Evolutionary conservation across 495 filamentous ascomycete genomes (phyloP), one percentile per base, ranked within the genome.

Genomic region (Penicillium herquei): DNA sequence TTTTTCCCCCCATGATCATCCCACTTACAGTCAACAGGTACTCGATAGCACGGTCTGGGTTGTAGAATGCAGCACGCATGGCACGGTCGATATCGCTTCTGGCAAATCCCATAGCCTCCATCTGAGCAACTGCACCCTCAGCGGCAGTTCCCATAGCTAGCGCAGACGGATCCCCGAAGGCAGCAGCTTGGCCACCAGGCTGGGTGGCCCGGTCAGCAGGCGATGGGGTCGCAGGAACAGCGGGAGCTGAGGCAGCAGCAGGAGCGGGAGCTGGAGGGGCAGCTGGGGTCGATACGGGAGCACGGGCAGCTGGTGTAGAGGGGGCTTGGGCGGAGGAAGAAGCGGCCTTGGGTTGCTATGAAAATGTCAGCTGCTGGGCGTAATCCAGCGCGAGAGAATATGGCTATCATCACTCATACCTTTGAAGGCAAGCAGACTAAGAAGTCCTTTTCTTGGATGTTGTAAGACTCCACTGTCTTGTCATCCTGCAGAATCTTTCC

Each of bases 371-470:
- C 37, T 26, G 21, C 21, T 26, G 21, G 21, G 21, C 4, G 21
- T 4, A 26, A 4, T n/a, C 3, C 14, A n/a, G n/a, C 17, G 7
- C 34, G 14, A 35, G 5, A 31, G 40, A 13, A 33, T 0, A 26
- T 12, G 9, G 48, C 16, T 11, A n/a, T 10, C 14, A 33, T 30
- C 26, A 7, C n/a, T 9, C 34, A 58, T 82, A 96, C 93, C 89
- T 98, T 97, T 55, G 86, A 87, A 42, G 94, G 84, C 83, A 98
- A 94, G 73, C 94, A 98, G 41, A 98, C 95, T 62, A 98, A 87
- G 70, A 96, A 98, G 21, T 94, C 94, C 82, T 98, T 98, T 82
- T 98, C 94, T 75, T 98, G 93, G 55, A 98, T 96, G 75, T 88
- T 95, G 78, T 96, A 97, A 6, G 88, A 89, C 69, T 92, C 91